A percentile compares a stretch with the other conserved stretches of the same genome.
Evolutionary conservation across 176 grass and related monocot species (phyloP).

Genomic region (Oryza glumipatula): DNA sequence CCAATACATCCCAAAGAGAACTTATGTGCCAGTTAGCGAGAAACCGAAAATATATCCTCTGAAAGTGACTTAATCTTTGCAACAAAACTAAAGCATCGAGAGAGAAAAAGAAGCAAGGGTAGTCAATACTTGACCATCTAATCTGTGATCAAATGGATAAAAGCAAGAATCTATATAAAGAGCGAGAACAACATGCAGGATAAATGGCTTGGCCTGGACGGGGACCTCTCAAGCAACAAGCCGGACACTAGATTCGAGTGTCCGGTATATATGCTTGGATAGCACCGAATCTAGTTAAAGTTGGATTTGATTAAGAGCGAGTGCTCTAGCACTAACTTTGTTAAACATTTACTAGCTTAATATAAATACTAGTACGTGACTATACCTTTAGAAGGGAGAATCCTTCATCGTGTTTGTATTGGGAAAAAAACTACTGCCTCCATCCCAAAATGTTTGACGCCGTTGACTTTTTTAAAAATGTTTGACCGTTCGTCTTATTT

Average conservation of each 20-base stretch:
- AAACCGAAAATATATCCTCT: not conserved
- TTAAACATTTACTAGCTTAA: not conserved
- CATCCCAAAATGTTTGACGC: no score
- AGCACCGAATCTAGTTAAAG: not conserved
- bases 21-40: not conserved
- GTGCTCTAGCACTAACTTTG: not conserved
- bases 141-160: not conserved
- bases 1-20: no score
- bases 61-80: not conserved
- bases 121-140: not conserved
- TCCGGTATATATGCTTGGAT: not conserved
- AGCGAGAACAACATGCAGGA: not conserved
- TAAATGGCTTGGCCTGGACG: not conserved
- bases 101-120: not conserved
- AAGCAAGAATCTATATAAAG: not conserved
- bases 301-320: not conserved
- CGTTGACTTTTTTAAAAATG: no score
- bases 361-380: not conserved
- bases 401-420: no score
- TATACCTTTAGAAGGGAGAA: not conserved
- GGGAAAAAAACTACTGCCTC: no score
- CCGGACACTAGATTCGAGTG: conserved; percentile 2
- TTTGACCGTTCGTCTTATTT: no score
- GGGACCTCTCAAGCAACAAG: conserved; percentile 9
- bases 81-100: not conserved